These are phyloP conservation scores for Venturiaceae sp. DNA, from an alignment of 2,329 filamentous ascomycete species.

Conservation along the genomic window DNA sequence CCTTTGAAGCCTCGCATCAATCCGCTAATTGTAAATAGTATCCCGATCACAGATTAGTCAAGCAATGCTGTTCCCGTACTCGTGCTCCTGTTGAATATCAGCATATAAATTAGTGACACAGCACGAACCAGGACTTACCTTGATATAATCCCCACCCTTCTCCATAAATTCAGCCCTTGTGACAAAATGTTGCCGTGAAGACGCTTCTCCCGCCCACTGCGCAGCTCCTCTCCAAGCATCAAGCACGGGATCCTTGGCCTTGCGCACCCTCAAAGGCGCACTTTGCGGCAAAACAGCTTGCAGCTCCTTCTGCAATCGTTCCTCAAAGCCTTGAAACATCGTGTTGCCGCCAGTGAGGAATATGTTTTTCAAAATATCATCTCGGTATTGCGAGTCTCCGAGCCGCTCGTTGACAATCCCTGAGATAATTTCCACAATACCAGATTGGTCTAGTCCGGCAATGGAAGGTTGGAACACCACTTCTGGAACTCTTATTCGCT, in stretches of 20 bases:
- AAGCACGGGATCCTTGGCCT: constrained; percentile 64
- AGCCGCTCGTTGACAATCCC: constrained; percentile 84
- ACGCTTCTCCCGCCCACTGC: constrained; percentile 59
- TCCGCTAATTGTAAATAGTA: too few species aligned
- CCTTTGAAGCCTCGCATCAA: neutral
- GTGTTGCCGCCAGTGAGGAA: constrained; percentile 94
- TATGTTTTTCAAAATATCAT: constrained; percentile 70
- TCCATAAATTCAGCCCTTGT: constrained; percentile 78
- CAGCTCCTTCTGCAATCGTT: constrained; percentile 65
- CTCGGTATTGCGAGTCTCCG: constrained; percentile 42
- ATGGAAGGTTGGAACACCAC: constrained; percentile 89
- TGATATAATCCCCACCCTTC: constrained; percentile 89
- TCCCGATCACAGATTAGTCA: neutral
- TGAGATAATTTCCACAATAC: constrained; percentile 82
- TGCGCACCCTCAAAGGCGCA: constrained; percentile 57
- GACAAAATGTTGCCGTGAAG: constrained; percentile 57
- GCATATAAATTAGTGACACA: neutral
- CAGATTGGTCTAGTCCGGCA: constrained; percentile 86
- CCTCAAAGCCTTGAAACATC: constrained; percentile 77
- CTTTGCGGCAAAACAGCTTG: constrained; percentile 62
- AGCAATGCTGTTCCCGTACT: constrained; percentile 5
- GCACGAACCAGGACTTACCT: constrained; percentile 38
- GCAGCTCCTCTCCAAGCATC: constrained; percentile 95
- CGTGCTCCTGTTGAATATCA: constrained; percentile 10
- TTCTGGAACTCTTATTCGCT: constrained; percentile 89